Conservation (phyloP, 768 basidiomycete species). For the Boletus rubescentipes region DNA sequence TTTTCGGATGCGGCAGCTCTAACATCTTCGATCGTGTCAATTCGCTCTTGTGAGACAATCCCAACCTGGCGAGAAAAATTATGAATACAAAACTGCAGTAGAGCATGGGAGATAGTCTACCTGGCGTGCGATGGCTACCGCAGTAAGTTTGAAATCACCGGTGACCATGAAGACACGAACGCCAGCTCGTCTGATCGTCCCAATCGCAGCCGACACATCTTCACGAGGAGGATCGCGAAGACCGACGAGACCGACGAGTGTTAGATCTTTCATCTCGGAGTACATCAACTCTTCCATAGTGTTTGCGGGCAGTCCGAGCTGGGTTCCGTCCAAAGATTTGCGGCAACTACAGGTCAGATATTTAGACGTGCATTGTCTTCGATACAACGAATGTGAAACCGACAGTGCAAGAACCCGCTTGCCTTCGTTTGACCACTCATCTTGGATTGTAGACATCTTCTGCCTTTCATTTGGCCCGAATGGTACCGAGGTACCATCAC, state of each 20-base stretch:
- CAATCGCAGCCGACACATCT: conserved; percentile 46
- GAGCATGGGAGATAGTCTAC: conserved; percentile 27
- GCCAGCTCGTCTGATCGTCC: conserved; percentile 48
- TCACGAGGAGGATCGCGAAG: conserved; percentile 59
- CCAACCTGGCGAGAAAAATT: conserved; percentile 34
- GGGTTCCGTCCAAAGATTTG: conserved; percentile 24
- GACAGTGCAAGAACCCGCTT: conserved; percentile 53
- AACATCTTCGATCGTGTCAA: conserved; percentile 34
- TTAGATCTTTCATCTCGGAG: conserved; percentile 38
- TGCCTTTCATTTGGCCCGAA: conserved; percentile 26
- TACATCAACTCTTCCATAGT: conserved; percentile 40
- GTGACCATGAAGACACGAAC: conserved; percentile 59
- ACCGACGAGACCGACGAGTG: conserved; percentile 51
- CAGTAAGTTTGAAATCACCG: conserved; percentile 55
- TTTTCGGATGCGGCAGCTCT: conserved; percentile 17
- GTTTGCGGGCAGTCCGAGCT: conserved; percentile 23
- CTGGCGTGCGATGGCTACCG: conserved; percentile 48
- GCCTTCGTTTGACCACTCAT: conserved; percentile 46
- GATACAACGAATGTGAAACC: neutral
- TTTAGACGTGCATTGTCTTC: neutral
- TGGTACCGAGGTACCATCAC: conserved; percentile 33
- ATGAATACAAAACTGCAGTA: neutral
- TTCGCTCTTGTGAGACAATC: conserved; percentile 40
- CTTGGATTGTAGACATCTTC: conserved; percentile 32
- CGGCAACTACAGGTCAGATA: conserved; percentile 23